phyloP scores from a whole-genome alignment of 805 yeast genomes.

The Babjeviella inositovora region DNA sequence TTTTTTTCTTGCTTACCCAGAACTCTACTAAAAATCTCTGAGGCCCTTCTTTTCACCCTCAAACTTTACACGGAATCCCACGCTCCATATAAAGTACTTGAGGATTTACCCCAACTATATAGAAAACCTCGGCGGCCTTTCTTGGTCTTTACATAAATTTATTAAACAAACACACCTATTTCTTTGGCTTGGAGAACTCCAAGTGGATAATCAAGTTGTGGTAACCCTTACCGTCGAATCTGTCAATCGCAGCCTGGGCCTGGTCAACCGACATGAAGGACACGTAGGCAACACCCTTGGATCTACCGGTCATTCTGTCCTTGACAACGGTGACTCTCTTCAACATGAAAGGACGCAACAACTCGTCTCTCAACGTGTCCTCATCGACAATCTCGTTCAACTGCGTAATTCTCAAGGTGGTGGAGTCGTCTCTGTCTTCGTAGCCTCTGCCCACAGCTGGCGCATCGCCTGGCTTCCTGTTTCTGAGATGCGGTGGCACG shows the following conservation, averaged over 20 bases:
- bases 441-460: slow-evolving; percentile 20
- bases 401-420: slow-evolving; percentile 84
- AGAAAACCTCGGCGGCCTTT: no score
- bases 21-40: no score
- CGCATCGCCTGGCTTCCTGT: slow-evolving; percentile 17
- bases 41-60: no score
- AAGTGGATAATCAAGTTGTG: slow-evolving; percentile 67
- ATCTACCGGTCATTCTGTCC: slow-evolving; percentile 85
- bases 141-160: no score
- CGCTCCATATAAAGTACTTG: no score
- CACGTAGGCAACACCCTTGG: slow-evolving; percentile 93
- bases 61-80: no score
- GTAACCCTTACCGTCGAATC: slow-evolving; percentile 81
- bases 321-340: slow-evolving; percentile 73
- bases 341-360: slow-evolving; percentile 46
- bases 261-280: slow-evolving; percentile 49
- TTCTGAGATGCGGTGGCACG: slow-evolving; percentile 48
- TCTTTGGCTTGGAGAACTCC: slow-evolving; percentile 43
- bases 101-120: no score
- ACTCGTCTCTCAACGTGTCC: slow-evolving; percentile 56
- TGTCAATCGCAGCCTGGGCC: slow-evolving; percentile 68
- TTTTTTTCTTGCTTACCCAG: no score
- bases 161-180: no score
- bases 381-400: slow-evolving; percentile 78
- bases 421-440: slow-evolving; percentile 64